phyloP scores from a whole-genome alignment of 331 rosid species.

The Pyrus hybrid region DNA sequence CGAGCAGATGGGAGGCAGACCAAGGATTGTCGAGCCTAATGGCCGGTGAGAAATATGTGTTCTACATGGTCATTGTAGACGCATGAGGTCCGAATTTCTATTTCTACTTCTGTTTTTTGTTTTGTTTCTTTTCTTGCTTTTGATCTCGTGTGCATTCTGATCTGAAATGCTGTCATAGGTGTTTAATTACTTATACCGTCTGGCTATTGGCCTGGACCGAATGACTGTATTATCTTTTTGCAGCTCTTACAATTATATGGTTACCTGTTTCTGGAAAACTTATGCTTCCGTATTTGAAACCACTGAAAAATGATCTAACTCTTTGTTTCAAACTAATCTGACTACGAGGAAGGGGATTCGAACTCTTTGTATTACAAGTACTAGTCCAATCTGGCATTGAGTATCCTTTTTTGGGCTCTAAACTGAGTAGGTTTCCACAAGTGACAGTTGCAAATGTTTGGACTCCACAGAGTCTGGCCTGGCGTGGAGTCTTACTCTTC shows the following conservation, averaged over 20 bases:
- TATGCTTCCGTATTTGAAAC: not conserved
- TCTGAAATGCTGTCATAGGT: conserved; percentile 14
- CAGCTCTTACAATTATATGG: not conserved
- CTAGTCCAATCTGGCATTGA: not conserved
- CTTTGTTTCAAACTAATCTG: not conserved
- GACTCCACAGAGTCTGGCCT: not conserved
- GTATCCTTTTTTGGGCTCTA: not conserved
- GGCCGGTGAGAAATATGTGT: conserved; percentile 33
- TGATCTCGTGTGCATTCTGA: conserved; percentile 21
- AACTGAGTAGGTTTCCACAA: no score
- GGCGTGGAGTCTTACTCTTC: not conserved
- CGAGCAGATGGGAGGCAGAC: conserved; percentile 68
- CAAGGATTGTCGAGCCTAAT: conserved; percentile 50
- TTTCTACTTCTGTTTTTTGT: conserved; percentile 6
- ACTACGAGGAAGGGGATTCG: not conserved
- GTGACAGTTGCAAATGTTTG: no score
- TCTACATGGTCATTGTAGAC: not conserved
- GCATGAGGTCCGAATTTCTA: not conserved
- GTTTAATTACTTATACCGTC: conserved; percentile 12
- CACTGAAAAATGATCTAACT: not conserved
- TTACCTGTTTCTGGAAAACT: not conserved
- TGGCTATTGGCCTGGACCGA: conserved; percentile 13
- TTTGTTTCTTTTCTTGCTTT: conserved; percentile 14
- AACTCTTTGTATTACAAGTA: not conserved
- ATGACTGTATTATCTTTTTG: conserved; percentile 6